A percentile compares a stretch with the other conserved stretches of the same genome.
phyloP scores from a whole-genome alignment of 352 stramenopile genomes.

The Pythium biforme region DNA sequence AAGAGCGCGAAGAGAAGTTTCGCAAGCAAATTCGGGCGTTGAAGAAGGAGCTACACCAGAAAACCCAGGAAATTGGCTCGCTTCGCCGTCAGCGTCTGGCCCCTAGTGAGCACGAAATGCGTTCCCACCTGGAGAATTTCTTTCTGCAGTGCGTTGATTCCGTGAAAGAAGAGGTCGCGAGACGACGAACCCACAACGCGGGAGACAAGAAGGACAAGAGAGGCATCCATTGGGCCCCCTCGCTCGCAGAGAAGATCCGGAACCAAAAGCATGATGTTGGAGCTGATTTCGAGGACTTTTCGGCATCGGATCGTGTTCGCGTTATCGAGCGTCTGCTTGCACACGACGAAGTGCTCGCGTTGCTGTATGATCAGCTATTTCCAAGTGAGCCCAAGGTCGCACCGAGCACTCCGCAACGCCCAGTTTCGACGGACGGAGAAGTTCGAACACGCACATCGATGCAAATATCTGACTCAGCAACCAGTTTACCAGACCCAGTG shows the following conservation, averaged over 20 bases:
- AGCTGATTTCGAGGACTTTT: slow-evolving; percentile 69
- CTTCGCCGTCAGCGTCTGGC: slow-evolving; percentile 39
- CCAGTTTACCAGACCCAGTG: slow-evolving; percentile 25
- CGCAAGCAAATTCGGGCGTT: slow-evolving; percentile 62
- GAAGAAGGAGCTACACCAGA: slow-evolving; percentile 68
- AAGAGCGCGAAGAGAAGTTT: slow-evolving; percentile 71
- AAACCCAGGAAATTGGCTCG: slow-evolving; percentile 50
- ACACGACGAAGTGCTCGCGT: slow-evolving; percentile 75
- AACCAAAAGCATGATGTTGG: slow-evolving; percentile 39
- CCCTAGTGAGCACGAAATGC: slow-evolving; percentile 32
- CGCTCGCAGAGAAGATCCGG: slow-evolving; percentile 25
- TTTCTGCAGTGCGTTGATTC: slow-evolving; percentile 84
- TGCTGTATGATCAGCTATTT: slow-evolving; percentile 80
- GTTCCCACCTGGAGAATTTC: slow-evolving; percentile 64
- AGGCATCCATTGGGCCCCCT: slow-evolving; percentile 5
- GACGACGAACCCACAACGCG: slow-evolving; percentile 31
- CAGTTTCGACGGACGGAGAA: slow-evolving; percentile 16
- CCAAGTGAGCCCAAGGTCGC: slow-evolving; percentile 19
- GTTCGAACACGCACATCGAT: not conserved
- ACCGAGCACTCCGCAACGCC: slow-evolving; percentile 3
- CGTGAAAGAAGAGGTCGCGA: slow-evolving; percentile 71
- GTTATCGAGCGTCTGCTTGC: slow-evolving; percentile 76
- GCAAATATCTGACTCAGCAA: slow-evolving; percentile 19
- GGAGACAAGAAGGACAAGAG: slow-evolving; percentile 27
- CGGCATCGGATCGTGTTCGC: slow-evolving; percentile 54